A percentile compares a stretch with the other conserved stretches of the same genome.
phyloP scores from a whole-genome alignment of 768 basidiomycete genomes.

The Collybia sp. region DNA sequence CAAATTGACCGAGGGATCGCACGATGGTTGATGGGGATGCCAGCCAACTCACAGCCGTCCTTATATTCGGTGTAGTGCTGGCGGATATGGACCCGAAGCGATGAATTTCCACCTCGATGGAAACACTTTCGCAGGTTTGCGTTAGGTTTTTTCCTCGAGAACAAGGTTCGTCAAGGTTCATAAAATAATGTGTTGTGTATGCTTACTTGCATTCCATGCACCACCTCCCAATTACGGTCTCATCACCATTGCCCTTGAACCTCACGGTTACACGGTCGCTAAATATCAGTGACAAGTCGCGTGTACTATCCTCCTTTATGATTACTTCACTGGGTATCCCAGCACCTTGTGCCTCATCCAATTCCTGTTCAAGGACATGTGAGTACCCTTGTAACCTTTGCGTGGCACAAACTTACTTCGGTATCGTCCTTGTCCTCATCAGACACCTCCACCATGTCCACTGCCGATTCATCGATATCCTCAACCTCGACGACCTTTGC shows the following conservation, averaged over 20 bases:
- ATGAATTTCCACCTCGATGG: not conserved
- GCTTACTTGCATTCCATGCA: not conserved
- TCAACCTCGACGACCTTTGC: too few species aligned
- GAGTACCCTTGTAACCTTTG: too few species aligned
- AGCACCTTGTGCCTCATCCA: not conserved
- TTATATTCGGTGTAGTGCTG: not conserved
- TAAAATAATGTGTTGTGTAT: too few species aligned
- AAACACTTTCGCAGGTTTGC: too few species aligned
- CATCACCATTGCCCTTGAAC: not conserved
- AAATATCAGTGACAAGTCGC: not conserved
- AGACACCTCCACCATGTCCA: too few species aligned
- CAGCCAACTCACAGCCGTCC: not conserved
- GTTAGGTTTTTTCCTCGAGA: too few species aligned
- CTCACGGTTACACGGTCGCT: not conserved
- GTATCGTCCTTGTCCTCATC: too few species aligned
- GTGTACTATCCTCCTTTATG: not conserved
- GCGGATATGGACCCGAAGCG: not conserved
- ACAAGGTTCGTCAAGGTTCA: not conserved
- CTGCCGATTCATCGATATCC: too few species aligned
- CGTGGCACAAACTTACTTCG: too few species aligned
- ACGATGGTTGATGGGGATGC: not conserved
- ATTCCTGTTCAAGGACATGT: not conserved
- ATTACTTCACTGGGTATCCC: not conserved
- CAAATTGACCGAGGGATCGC: not conserved
- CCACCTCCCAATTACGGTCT: not conserved